phyloP scores from a whole-genome alignment of 768 basidiomycete genomes.

The Chalciporus piperatus region DNA sequence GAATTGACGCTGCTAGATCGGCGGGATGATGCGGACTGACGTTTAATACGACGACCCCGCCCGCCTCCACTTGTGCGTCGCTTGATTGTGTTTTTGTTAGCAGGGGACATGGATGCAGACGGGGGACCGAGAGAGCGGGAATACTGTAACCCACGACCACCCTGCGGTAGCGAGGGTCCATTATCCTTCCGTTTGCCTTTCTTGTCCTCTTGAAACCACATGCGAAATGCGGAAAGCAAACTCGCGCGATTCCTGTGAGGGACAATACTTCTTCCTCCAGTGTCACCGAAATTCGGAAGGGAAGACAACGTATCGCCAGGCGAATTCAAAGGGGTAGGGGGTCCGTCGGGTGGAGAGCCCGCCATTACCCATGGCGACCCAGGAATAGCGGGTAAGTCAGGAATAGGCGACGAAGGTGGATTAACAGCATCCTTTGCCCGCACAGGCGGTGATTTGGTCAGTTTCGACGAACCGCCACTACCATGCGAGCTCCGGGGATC shows the following conservation, averaged over 20 bases:
- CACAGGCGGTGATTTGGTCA: slow-evolving; percentile 69
- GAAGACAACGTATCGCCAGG: slow-evolving; percentile 51
- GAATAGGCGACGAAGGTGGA: slow-evolving; percentile 52
- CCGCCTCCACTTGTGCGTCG: slow-evolving; percentile 47
- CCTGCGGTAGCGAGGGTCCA: slow-evolving; percentile 16
- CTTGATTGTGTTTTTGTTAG: slow-evolving; percentile 41
- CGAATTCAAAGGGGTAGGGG: slow-evolving; percentile 50
- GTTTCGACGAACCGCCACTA: slow-evolving; percentile 53
- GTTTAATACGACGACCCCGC: slow-evolving; percentile 54
- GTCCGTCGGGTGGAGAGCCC: slow-evolving; percentile 37
- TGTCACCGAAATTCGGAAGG: slow-evolving; percentile 40
- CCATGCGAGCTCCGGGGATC: slow-evolving; percentile 68
- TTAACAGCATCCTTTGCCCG: slow-evolving; percentile 46
- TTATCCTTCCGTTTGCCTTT: slow-evolving; percentile 79
- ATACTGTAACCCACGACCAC: slow-evolving; percentile 23
- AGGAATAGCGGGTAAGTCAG: slow-evolving; percentile 34
- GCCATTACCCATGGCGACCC: slow-evolving; percentile 78
- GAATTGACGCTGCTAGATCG: slow-evolving; percentile 93
- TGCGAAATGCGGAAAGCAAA: slow-evolving; percentile 78
- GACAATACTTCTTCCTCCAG: slow-evolving; percentile 31
- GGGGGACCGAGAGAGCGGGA: slow-evolving; percentile 26
- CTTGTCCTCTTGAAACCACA: slow-evolving; percentile 91
- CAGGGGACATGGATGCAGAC: slow-evolving; percentile 27
- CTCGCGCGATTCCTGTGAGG: slow-evolving; percentile 70
- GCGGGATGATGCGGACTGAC: slow-evolving; percentile 75